Evolutionary conservation across 805 yeast genomes (phyloP).

Genomic region (Priceomyces medius): DNA sequence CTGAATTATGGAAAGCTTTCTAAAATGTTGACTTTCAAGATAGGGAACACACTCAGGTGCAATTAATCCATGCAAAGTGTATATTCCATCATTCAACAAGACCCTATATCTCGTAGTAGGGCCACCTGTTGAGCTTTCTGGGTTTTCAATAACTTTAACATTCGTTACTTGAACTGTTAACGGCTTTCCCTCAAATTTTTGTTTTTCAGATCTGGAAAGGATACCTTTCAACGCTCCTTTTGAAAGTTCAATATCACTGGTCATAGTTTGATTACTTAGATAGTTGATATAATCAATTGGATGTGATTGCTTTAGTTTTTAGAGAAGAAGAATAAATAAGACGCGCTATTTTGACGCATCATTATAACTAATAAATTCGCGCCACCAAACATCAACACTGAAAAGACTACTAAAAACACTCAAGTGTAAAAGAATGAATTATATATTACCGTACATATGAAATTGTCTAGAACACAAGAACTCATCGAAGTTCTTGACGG

Average conservation of each 20-base stretch:
- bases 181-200: conserved; percentile 26
- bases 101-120: conserved; percentile 29
- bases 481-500: too few relatives aligned
- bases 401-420: too few relatives aligned
- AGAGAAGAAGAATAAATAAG: conserved; percentile 4
- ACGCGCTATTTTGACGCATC: conserved; percentile 8
- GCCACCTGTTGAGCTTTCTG: conserved; percentile 19
- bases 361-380: conserved; percentile 1
- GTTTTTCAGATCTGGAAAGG: conserved; percentile 22
- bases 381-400: conserved; percentile 3
- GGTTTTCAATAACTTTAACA: conserved; percentile 28
- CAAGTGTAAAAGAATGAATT: too few relatives aligned
- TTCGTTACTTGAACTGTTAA: conserved; percentile 35
- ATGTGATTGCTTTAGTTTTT: not conserved
- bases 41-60: conserved; percentile 43
- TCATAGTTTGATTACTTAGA: not conserved
- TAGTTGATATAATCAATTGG: not conserved
- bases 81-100: conserved; percentile 39
- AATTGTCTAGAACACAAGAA: too few relatives aligned
- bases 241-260: conserved; percentile 15
- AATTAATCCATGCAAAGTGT: conserved; percentile 37
- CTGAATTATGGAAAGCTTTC: conserved; percentile 43
- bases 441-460: too few relatives aligned
- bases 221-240: conserved; percentile 26
- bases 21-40: conserved; percentile 41